These are phyloP conservation scores for Bruguiera hainesii DNA, from an alignment of 441 rosid genomes.

Conservation along the genomic window DNA sequence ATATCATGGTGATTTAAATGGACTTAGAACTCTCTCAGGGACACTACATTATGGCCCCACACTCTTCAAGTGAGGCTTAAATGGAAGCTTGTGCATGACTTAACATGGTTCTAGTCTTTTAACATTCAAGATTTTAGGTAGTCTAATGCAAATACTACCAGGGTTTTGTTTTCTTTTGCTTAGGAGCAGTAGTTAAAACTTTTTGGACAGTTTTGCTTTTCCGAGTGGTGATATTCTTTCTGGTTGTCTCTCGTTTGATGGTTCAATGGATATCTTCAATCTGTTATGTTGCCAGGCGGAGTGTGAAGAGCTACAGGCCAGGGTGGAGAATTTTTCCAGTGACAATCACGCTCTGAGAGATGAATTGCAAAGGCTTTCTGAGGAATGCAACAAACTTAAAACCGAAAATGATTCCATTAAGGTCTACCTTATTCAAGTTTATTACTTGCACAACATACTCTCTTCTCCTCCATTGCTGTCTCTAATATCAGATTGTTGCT, in stretches of 20 bases:
- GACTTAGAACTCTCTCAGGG: no score
- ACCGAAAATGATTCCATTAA: conserved; percentile 75
- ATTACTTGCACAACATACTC: background rate
- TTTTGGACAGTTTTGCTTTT: background rate
- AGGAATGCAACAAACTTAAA: conserved; percentile 82
- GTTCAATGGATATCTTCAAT: background rate
- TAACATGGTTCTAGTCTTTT: no score
- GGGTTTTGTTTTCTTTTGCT: no score
- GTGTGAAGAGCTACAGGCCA: conserved; percentile 85
- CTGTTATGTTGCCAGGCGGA: conserved; percentile 52
- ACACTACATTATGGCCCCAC: no score
- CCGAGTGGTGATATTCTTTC: background rate
- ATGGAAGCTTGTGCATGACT: no score
- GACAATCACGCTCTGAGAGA: conserved; percentile 71
- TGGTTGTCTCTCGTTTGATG: background rate
- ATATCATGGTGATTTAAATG: no score
- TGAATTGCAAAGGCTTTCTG: conserved; percentile 76
- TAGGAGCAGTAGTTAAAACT: no score
- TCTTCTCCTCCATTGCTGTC: background rate
- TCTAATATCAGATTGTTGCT: background rate
- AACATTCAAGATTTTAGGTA: no score
- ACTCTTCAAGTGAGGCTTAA: no score
- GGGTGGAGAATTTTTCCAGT: conserved; percentile 59
- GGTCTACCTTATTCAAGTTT: conserved; percentile 32
- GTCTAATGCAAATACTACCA: no score